phyloP scores from a whole-genome alignment of 2,329 filamentous ascomycete genomes.

The Penicillium thymicola region DNA sequence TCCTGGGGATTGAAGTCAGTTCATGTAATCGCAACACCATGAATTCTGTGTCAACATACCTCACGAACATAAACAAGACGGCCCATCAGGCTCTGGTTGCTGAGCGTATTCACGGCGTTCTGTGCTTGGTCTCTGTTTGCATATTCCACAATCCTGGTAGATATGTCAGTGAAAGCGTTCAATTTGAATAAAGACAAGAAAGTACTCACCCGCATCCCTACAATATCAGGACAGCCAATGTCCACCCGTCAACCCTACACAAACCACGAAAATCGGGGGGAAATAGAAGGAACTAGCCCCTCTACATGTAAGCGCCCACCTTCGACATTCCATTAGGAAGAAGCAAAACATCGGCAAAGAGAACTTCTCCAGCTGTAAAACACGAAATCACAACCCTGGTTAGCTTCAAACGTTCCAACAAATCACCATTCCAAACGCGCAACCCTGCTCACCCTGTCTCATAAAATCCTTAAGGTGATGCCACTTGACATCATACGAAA shows the following conservation, averaged over 20 bases:
- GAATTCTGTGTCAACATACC: conserved; percentile 49
- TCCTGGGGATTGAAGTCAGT: conserved; percentile 57
- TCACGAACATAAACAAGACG: conserved; percentile 98
- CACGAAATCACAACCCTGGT: conserved; percentile 15
- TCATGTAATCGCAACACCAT: background rate
- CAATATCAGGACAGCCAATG: conserved; percentile 81
- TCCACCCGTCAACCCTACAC: conserved; percentile 98
- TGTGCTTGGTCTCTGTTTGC: conserved; percentile 98
- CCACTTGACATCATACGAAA: conserved; percentile 99
- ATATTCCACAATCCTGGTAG: conserved; percentile 97
- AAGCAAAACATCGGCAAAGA: conserved; percentile 98
- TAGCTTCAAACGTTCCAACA: conserved; percentile 13
- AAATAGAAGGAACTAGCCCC: conserved; percentile 68
- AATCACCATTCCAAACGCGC: conserved; percentile 23
- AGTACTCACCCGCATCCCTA: conserved; percentile 98
- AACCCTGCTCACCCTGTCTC: conserved; percentile 79
- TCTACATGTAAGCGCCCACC: conserved; percentile 94
- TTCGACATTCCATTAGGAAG: conserved; percentile 99
- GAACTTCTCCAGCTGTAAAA: conserved; percentile 85
- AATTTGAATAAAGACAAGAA: background rate
- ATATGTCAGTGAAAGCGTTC: background rate
- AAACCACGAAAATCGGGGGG: conserved; percentile 60
- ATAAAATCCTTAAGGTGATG: conserved; percentile 99
- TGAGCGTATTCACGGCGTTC: conserved; percentile 92
- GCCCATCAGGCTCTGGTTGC: conserved; percentile 98